phyloP scores from a whole-genome alignment of 345 rosid species.

The Adansonia digitata region DNA sequence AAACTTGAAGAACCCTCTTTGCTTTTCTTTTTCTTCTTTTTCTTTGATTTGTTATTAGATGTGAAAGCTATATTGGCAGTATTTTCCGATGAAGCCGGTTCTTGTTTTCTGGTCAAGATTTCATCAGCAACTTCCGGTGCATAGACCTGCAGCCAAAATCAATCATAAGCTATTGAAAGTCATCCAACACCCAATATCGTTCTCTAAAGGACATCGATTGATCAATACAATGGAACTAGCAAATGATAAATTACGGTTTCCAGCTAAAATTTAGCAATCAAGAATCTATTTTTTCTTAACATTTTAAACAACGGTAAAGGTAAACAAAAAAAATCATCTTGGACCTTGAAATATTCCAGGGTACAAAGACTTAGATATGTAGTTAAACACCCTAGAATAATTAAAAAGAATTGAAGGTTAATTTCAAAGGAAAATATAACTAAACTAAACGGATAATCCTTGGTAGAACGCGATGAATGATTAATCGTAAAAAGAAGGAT shows the following conservation, averaged over 20 bases:
- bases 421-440: background rate
- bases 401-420: background rate
- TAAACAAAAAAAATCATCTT: background rate
- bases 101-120: slow-evolving; percentile 19
- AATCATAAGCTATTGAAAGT: slow-evolving; percentile 15
- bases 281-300: background rate
- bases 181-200: background rate
- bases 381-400: background rate
- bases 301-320: background rate
- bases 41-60: slow-evolving; percentile 57
- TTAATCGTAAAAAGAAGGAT: background rate
- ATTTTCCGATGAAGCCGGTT: slow-evolving; percentile 17
- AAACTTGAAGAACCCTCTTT: slow-evolving; percentile 40
- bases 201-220: background rate
- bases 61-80: slow-evolving; percentile 18
- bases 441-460: background rate
- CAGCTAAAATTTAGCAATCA: background rate
- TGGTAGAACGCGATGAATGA: background rate
- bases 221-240: background rate
- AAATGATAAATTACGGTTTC: background rate
- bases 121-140: slow-evolving; percentile 33
- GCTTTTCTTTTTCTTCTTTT: slow-evolving; percentile 75
- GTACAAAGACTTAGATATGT: background rate
- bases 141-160: slow-evolving; percentile 34
- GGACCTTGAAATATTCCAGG: background rate